Base-by-base conservation (phyloP, 2,329 filamentous ascomycete species). In the Xylariomycetidae sp. region DNA sequence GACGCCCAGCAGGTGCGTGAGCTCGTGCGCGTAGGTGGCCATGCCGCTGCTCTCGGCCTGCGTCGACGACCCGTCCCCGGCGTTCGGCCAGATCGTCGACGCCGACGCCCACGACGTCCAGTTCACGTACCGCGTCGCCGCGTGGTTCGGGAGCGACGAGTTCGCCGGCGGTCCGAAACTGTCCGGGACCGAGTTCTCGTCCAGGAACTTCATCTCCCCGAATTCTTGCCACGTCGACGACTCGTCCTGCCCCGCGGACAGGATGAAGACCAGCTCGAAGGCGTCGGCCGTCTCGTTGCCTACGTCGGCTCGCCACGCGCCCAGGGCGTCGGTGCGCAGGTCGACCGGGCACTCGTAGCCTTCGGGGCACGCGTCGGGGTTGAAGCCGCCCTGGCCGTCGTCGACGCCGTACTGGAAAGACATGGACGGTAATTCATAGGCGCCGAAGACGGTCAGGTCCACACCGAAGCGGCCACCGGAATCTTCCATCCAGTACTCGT, bases 401-500 rank as follows among this genome's bases (percentile, higher is more conserved):
- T 68, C 65, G 6, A 74, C 48, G 9, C 70, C 70, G 31, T 74
- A 73, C 42, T 72, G 67, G 36, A 64, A 73, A 2, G 61, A 61
- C 18, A 58, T 54, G 3, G 52, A 50, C 1, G 70, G 70, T 50
- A 74, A 54, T n/a, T 56, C 54, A 37, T 74, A 74, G 0, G 68
- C 59, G 0, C 70, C 70, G 36, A 72, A 74, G 0, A 64, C 63
- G 0, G 68, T 72, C 47, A 74, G 42, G 35, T 73, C 65, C 7
- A 73, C 70, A 10, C 70, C 70, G 37, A 65, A 74, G 13, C 64
- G 60, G 3, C 70, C 70, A 10, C 60, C 64, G 1, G 67, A 71
- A 48, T 74, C 70, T 32, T 68, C 68, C 69, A 73, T 74, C 70
- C 70, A 74, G 45, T 74, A 74, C 49, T 74, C 68, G 38, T 74